These are phyloP conservation scores for Salvia hispanica DNA, from an alignment of 257 asterid species.

Conservation along the genomic window DNA sequence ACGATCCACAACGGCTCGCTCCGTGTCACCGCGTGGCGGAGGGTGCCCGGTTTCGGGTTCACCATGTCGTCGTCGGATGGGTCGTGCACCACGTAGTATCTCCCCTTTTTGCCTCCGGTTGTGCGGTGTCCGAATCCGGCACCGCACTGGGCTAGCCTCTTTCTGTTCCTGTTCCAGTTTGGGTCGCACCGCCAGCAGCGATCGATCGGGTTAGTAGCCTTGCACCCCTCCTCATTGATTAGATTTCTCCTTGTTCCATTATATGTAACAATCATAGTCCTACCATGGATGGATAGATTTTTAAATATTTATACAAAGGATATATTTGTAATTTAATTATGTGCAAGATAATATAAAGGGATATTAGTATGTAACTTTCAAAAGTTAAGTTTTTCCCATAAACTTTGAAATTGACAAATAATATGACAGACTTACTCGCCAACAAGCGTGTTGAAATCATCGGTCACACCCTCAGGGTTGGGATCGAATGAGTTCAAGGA, in stretches of 20 bases:
- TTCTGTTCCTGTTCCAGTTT: constrained; percentile 45
- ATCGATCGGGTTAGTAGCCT: constrained; percentile 56
- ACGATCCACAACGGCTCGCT: constrained; percentile 59
- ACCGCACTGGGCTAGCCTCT: constrained; percentile 49
- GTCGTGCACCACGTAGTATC: constrained; percentile 44
- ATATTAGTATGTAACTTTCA: too few relatives aligned
- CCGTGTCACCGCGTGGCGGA: constrained; percentile 61
- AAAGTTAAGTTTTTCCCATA: too few relatives aligned
- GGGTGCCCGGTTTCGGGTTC: constrained; percentile 49
- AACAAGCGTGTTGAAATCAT: constrained; percentile 52
- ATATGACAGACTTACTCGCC: constrained; percentile 58
- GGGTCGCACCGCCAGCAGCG: constrained; percentile 60
- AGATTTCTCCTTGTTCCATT: constrained; percentile 44
- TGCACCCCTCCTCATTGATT: constrained; percentile 26
- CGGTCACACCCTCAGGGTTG: constrained; percentile 55
- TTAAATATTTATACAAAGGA: too few relatives aligned
- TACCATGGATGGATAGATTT: background rate
- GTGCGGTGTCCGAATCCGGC: constrained; percentile 50
- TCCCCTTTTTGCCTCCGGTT: constrained; percentile 47
- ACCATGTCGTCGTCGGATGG: constrained; percentile 45
- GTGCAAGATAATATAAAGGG: too few relatives aligned
- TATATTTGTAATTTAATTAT: background rate
- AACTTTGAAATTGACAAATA: too few relatives aligned
- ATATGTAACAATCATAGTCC: constrained; percentile 39
- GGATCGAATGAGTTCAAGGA: constrained; percentile 53